Evolutionary conservation across 768 basidiomycete genomes (phyloP).

Genomic region (Russula abietina): DNA sequence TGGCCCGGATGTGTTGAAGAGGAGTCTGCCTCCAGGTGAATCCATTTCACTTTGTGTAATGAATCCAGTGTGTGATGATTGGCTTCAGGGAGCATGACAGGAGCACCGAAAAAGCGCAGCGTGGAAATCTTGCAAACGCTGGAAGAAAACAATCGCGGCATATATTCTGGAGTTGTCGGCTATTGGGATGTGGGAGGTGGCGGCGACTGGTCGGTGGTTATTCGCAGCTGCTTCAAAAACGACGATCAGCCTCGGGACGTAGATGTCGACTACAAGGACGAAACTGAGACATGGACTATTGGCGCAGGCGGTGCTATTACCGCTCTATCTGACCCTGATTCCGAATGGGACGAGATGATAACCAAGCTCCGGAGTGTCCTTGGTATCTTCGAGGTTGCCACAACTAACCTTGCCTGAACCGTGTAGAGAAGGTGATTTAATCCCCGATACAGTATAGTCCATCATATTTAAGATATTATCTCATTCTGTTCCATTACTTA

Average conservation of each 20-base stretch:
- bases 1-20: slow-evolving; percentile 73
- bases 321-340: slow-evolving; percentile 75
- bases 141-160: slow-evolving; percentile 62
- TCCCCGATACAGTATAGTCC: neutral
- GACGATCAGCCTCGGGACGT: slow-evolving; percentile 33
- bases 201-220: slow-evolving; percentile 91
- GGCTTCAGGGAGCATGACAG: slow-evolving; percentile 85
- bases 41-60: neutral
- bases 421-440: neutral
- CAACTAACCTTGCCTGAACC: neutral
- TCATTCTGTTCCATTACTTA: neutral
- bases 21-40: slow-evolving; percentile 81
- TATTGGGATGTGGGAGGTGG: slow-evolving; percentile 87
- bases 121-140: slow-evolving; percentile 82
- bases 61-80: neutral
- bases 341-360: slow-evolving; percentile 93
- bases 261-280: slow-evolving; percentile 10
- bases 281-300: slow-evolving; percentile 60
- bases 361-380: slow-evolving; percentile 80
- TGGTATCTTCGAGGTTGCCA: slow-evolving; percentile 46
- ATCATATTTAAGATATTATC: neutral
- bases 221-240: slow-evolving; percentile 84
- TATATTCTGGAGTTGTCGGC: slow-evolving; percentile 92
- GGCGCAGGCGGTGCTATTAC: slow-evolving; percentile 98
- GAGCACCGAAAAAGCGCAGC: slow-evolving; percentile 91